Conservation (phyloP, 2,329 filamentous ascomycete species). For the Sphaerostilbella broomeana region DNA sequence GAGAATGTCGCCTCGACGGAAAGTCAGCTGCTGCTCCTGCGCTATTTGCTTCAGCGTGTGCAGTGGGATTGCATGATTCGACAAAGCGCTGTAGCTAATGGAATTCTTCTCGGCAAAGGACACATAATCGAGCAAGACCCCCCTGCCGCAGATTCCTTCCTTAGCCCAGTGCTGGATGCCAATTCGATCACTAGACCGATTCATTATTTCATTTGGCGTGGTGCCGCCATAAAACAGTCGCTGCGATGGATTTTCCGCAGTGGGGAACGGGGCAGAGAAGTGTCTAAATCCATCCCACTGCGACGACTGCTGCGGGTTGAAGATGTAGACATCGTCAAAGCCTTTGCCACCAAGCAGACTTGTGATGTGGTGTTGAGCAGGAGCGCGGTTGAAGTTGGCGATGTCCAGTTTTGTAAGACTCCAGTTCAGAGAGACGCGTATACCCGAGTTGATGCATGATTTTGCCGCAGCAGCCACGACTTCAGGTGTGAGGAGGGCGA, state of each 20-base stretch:
- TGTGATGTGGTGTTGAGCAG: slow-evolving; percentile 44
- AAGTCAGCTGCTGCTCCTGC: slow-evolving; percentile 33
- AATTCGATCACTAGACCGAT: slow-evolving; percentile 37
- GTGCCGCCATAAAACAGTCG: slow-evolving; percentile 44
- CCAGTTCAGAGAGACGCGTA: slow-evolving; percentile 47
- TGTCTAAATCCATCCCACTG: slow-evolving; percentile 48
- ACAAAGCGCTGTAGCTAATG: slow-evolving; percentile 35
- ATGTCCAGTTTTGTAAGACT: slow-evolving; percentile 49
- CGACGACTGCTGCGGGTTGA: slow-evolving; percentile 46
- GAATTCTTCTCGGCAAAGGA: slow-evolving; percentile 33
- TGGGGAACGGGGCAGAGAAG: slow-evolving; percentile 37
- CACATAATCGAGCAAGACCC: slow-evolving; percentile 45
- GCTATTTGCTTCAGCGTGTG: slow-evolving; percentile 28
- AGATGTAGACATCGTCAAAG: slow-evolving; percentile 44
- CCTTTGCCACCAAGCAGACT: slow-evolving; percentile 39
- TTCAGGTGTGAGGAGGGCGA: slow-evolving; percentile 45
- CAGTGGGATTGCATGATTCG: slow-evolving; percentile 31
- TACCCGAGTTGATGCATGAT: slow-evolving; percentile 44
- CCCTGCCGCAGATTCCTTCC: slow-evolving; percentile 42
- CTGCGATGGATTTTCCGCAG: slow-evolving; percentile 23
- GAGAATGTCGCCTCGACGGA: slow-evolving; percentile 45
- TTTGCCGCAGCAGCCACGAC: slow-evolving; percentile 40
- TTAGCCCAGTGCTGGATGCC: slow-evolving; percentile 43
- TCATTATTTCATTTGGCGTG: slow-evolving; percentile 38
- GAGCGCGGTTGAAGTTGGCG: slow-evolving; percentile 45